Base-by-base conservation (phyloP, 176 grass and related monocot species). In the Aegilops speltoides region DNA sequence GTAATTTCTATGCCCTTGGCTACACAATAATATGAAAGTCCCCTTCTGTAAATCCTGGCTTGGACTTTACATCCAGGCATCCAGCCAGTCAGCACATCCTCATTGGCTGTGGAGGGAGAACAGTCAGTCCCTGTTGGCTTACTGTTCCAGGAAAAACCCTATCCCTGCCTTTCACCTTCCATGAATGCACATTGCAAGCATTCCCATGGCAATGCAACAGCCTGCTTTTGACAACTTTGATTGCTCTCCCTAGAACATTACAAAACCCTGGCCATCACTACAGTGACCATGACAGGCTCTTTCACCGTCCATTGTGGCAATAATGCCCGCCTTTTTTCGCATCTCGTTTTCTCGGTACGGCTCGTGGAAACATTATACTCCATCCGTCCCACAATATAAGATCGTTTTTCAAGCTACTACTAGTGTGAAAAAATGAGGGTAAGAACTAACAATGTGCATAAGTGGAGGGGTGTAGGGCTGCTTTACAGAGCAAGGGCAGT, bases 131-230 rank as follows among this genome's bases (percentile, higher is more conserved):
- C 45, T 76, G 73, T 54, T 54, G 46, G 17, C 28, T 54, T 76
- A 43, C 88, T 80, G 43, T 76, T 80, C 7, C 46, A 74, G 79
- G 85, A 73, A 87, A 87, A 36, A 46, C 79, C 25, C 34, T 68
- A 28, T 29, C 20, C 75, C 59, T 29, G 16, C 80, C 81, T 87
- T 87, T 88, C 89, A 63, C 34, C 60, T 46, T 36, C 85, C 89
- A 84, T 70, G 67, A 87, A 84, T 87, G 81, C 67, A 80, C 67
- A 75, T 75, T 76, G 60, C 81, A 79, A 37, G n/a, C 26, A 29
- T 87, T 16, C 45, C 73, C 67, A 80, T 68, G 85, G 89, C 60
- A 91, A 38, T 81, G 82, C 82, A 91, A 85, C 85, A 69, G 82
- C 81, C 61, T 87, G 68, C 81, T 84, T 91, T 91, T 69, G 69